These are phyloP conservation scores for Infundibulicybe gibba DNA, from an alignment of 768 basidiomycete genomes.

Conservation along the genomic window DNA sequence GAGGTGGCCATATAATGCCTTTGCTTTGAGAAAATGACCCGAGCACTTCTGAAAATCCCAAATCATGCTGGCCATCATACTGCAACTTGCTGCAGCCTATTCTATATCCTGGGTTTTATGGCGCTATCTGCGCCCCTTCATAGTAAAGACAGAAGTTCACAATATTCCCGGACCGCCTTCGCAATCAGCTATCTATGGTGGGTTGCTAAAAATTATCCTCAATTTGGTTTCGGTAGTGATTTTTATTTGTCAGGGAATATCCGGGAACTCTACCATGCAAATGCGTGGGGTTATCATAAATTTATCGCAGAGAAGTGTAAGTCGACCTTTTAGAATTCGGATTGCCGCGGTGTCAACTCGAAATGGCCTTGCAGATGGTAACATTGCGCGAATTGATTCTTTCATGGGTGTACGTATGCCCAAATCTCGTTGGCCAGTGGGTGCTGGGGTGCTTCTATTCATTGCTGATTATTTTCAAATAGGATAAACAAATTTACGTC, in stretches of 20 bases:
- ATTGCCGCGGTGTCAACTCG: not conserved
- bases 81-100: no score
- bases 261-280: not conserved
- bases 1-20: no score
- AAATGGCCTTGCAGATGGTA: not conserved
- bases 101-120: not conserved
- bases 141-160: not conserved
- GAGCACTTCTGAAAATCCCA: no score
- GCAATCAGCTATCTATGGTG: not conserved
- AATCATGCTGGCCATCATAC: no score
- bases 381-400: not conserved
- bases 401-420: not conserved
- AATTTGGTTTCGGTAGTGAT: no score
- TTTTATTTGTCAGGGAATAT: not conserved
- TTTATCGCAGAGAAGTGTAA: not conserved
- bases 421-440: not conserved
- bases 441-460: not conserved
- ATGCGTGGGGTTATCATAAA: not conserved
- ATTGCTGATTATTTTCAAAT: not conserved
- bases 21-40: no score
- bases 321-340: not conserved
- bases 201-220: not conserved
- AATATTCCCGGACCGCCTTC: not conserved
- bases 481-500: constrained; percentile 25
- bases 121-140: not conserved